Base-by-base conservation (phyloP, 352 stramenopile genomes). In the Pythium utonaiense region DNA sequence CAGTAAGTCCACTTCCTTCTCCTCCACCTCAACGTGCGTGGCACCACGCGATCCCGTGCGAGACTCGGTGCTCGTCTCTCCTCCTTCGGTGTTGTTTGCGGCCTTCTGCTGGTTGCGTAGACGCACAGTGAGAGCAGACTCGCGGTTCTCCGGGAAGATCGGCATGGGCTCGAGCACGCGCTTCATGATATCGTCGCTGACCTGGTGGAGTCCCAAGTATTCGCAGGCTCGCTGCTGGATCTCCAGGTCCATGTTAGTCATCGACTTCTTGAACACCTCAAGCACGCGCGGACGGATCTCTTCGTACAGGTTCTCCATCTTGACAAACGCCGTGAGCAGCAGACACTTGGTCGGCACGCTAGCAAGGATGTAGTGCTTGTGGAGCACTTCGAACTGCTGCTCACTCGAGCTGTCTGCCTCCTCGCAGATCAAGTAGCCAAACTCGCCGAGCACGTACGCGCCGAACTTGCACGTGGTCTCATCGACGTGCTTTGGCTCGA, bases 91-190 rank as follows among this genome's bases (percentile, higher is more conserved):
- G 10, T 44, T 28, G 9, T 49, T 57, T 2, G 72, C 60, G 21
- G 62, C 77, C 53, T 88, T 83, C 57, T 91, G 78, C 62, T 91
- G 78, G 64, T 83, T 85, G 27, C 79, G 78, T n/a, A 91, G 73
- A 12, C 79, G 77, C 24, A 86, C 76, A 8, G 83, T 85, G 40
- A 89, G 75, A 9, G 73, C 74, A 12, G 82, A 90, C 69, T 89
- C 82, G 40, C 82, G 75, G 56, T 84, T 88, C 62, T 98, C 95
- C 5, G 97, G 93, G 78, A 98, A 99, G 25, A 97, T 78, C 14
- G 97, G 97, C 96, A 99, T 99, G 53, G 97, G 91, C 62, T 98
- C 91, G 42, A 99, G 78, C 38, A 99, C 86, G 62, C 91, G 83
- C 71, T 97, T 95, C 47, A 98, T 91, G 44, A 95, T 83, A 57